Evolutionary conservation across 768 basidiomycete genomes (phyloP).

Genomic region (Mycena crocata): DNA sequence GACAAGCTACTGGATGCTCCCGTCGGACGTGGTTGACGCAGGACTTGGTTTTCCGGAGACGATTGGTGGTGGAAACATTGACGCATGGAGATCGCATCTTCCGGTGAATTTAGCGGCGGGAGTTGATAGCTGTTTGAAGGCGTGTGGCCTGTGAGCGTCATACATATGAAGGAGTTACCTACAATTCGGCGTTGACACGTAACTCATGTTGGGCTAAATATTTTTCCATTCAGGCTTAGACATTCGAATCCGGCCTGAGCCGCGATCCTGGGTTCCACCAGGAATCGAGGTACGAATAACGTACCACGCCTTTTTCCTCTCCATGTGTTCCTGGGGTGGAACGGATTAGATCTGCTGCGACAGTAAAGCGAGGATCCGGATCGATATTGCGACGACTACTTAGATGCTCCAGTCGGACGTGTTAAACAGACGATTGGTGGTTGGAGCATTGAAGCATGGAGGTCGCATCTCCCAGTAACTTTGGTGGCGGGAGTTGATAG

Average conservation of each 20-base stretch:
- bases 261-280: too few relatives aligned
- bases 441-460: neutral
- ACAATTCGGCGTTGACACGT: too few relatives aligned
- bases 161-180: too few relatives aligned
- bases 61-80: neutral
- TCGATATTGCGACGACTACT: neutral
- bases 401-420: neutral
- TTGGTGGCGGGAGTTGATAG: neutral
- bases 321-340: too few relatives aligned
- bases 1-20: neutral
- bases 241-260: too few relatives aligned
- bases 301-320: too few relatives aligned
- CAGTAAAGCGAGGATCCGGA: conserved; percentile 2
- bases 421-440: neutral
- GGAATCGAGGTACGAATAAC: too few relatives aligned
- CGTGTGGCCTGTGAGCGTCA: neutral
- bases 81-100: neutral
- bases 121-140: neutral
- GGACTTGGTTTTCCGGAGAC: conserved; percentile 2
- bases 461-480: neutral
- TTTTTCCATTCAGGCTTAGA: too few relatives aligned
- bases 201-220: too few relatives aligned
- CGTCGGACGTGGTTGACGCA: neutral
- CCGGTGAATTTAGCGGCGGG: neutral
- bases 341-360: too few relatives aligned